Evolutionary conservation across 2,329 filamentous ascomycete species (phyloP).

Genomic region (Colletotrichum sojae): DNA sequence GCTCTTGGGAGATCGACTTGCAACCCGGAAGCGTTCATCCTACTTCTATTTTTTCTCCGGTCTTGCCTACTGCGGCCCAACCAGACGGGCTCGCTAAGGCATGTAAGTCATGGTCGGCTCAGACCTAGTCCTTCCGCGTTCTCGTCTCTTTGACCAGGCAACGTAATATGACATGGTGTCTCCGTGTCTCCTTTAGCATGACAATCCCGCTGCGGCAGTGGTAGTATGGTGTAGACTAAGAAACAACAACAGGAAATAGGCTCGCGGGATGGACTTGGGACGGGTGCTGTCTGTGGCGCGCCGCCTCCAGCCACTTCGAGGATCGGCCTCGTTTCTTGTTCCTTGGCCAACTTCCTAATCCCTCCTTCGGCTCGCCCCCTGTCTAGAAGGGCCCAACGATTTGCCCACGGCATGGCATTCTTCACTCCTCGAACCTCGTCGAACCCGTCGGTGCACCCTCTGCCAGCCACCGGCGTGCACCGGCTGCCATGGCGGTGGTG

Average conservation of each 20-base stretch:
- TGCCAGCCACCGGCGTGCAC: constrained; percentile 18
- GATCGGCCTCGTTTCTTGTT: constrained; percentile 2
- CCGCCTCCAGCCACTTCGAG: constrained; percentile 3
- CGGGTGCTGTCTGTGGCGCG: constrained; percentile 25
- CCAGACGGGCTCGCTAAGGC: constrained; percentile 11
- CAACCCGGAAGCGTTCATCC: constrained; percentile 23
- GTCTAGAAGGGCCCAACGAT: constrained; percentile 13
- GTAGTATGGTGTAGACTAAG: not conserved
- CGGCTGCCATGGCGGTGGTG: constrained; percentile 1
- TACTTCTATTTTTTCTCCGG: constrained; percentile 23
- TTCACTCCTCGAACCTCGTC: constrained; percentile 29
- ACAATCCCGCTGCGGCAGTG: not conserved
- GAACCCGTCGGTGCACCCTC: constrained; percentile 28
- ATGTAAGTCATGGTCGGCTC: constrained; percentile 27
- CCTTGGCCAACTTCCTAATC: constrained; percentile 2
- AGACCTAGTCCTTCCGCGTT: constrained; percentile 10
- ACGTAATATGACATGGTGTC: not conserved
- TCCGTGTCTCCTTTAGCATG: not conserved
- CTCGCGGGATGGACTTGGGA: constrained; percentile 5
- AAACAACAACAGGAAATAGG: not conserved
- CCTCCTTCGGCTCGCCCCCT: not conserved
- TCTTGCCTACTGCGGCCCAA: constrained; percentile 11
- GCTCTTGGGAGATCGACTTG: constrained; percentile 4
- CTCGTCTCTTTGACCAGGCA: constrained; percentile 4
- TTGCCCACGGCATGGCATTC: constrained; percentile 14